Evolutionary conservation across 371 early-diverging fungal genomes (phyloP).

Genomic region (Circinella minor): DNA sequence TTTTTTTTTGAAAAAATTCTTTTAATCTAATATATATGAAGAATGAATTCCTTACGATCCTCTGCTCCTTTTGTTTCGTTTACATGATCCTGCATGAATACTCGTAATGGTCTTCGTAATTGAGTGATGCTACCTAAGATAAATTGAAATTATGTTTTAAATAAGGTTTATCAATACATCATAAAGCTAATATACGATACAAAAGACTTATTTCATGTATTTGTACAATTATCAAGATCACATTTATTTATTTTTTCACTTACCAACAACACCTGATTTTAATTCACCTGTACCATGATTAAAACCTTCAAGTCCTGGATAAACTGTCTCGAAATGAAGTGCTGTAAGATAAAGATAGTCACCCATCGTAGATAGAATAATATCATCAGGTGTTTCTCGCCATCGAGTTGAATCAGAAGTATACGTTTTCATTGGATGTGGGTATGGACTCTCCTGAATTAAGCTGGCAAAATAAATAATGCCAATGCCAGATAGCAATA

Average conservation of each 20-base stretch:
- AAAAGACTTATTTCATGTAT: too few relatives aligned
- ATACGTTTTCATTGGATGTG: slow-evolving; percentile 38
- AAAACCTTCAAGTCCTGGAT: slow-evolving; percentile 5
- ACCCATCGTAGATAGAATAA: slow-evolving; percentile 6
- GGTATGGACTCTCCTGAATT: slow-evolving; percentile 40
- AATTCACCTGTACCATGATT: slow-evolving; percentile 19
- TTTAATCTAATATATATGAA: too few relatives aligned
- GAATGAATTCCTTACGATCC: neutral
- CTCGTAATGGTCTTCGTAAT: neutral
- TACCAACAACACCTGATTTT: slow-evolving; percentile 28
- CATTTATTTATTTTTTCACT: too few relatives aligned
- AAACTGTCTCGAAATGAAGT: slow-evolving; percentile 5
- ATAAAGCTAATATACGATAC: too few relatives aligned
- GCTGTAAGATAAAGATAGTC: slow-evolving; percentile 13
- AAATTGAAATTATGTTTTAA: too few relatives aligned
- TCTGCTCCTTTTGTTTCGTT: neutral
- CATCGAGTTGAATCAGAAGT: slow-evolving; percentile 18
- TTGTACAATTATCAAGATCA: too few relatives aligned
- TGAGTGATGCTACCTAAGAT: neutral
- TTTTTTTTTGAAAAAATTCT: too few relatives aligned
- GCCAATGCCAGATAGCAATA: slow-evolving; percentile 40
- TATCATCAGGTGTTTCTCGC: slow-evolving; percentile 17
- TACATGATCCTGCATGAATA: slow-evolving; percentile 8
- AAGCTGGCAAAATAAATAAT: slow-evolving; percentile 44
- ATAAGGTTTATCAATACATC: too few relatives aligned